phyloP scores from a whole-genome alignment of 306 rosid genomes.

The Calophaca sinica region DNA sequence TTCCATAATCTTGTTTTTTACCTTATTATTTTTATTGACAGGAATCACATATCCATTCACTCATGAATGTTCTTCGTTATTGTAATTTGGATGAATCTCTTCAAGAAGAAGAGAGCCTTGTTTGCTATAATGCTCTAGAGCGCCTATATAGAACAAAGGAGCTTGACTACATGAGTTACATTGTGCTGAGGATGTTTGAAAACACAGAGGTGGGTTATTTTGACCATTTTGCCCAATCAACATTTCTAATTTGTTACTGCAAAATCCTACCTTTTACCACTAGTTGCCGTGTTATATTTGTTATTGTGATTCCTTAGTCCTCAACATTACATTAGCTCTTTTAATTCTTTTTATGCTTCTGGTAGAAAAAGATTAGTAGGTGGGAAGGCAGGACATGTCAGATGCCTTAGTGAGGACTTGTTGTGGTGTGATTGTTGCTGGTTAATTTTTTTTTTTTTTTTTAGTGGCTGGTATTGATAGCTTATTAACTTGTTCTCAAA shows the following conservation, averaged over 20 bases:
- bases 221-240: conserved; percentile 21
- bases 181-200: conserved; percentile 94
- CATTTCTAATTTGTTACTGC: conserved; percentile 8
- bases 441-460: too few species aligned
- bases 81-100: conserved; percentile 96
- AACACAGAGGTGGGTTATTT: conserved; percentile 75
- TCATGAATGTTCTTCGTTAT: conserved; percentile 94
- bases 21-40: conserved; percentile 46
- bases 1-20: conserved; percentile 16
- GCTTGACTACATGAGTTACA: conserved; percentile 97
- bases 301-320: conserved; percentile 6
- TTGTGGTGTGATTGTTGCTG: neutral
- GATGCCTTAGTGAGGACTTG: neutral
- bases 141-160: conserved; percentile 85
- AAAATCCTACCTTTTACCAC: conserved; percentile 6
- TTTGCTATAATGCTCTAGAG: conserved; percentile 74
- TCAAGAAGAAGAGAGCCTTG: conserved; percentile 86
- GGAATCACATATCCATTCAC: conserved; percentile 98
- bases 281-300: conserved; percentile 6
- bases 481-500: neutral
- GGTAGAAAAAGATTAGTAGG: neutral
- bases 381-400: neutral
- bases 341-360: neutral
- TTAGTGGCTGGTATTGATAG: neutral
- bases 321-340: neutral